Base-by-base conservation (phyloP, 257 asterid genomes). In the Plectranthus barbatus region DNA sequence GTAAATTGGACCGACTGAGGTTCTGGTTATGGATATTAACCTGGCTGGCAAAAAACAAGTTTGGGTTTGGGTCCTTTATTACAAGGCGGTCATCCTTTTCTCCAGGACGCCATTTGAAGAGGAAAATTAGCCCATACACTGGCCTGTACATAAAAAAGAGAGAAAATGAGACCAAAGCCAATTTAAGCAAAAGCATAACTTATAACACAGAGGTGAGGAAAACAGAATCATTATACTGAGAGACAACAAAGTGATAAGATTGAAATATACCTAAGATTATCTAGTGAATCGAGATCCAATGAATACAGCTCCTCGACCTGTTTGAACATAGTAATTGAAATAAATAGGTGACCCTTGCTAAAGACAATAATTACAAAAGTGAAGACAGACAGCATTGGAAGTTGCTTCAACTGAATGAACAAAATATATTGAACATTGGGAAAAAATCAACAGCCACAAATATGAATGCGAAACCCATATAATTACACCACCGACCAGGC, bases 281-380 rank as follows among this genome's bases (percentile, higher is more conserved):
- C 81, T 33, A 93, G 94, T 71, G 93, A 79, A 72, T 93, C 99
- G 60, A 81, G 80, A 75, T 93, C 99, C 91, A 93, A 71, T 0
- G 99, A 85, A 68, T 93, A 93, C 83, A 93, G 65, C 82, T 93
- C 99, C 83, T 93, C 99, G 58, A 93, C 99, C 99, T 93, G 95
- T 63, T 74, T 46, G 64, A 59, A 59, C 68, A 72, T 6, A 67
- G 46, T 12, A 71, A 58, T 56, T 26, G 40, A 55, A 58, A 69
- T 77, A 41, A 68, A 67, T 64, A 70, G 14, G n/a, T 17, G 51
- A 47, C 9, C 54, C 23, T 33, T 60, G 41, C 33, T 64, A 33
- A 21, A 47, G 60, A 63, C 33, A 33, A 19, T 49, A 72, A 44
- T 6, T 24, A 58, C 29, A 20, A 40, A 20, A 45, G 45, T 26